These are phyloP conservation scores for Sistotremastrum niveocremeum DNA, from an alignment of 768 basidiomycete species.

Conservation along the genomic window DNA sequence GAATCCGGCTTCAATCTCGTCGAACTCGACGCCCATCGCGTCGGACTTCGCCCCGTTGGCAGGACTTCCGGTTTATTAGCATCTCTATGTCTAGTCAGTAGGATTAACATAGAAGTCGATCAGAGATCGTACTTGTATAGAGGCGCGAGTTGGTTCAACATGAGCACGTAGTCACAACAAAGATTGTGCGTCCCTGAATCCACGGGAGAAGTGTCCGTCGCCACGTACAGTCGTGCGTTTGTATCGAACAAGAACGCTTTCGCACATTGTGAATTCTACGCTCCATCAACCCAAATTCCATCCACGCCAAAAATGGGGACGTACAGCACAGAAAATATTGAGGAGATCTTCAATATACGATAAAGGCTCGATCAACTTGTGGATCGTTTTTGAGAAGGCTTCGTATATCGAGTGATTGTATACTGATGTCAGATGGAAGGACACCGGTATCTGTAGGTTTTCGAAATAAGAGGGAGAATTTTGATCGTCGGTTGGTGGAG, in stretches of 20 bases:
- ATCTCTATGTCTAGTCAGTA: conserved; percentile 1
- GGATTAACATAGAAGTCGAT: not conserved
- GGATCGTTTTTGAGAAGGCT: conserved; percentile 81
- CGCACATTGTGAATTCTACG: conserved; percentile 71
- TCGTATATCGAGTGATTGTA: conserved; percentile 88
- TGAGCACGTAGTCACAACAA: conserved; percentile 83
- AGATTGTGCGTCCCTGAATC: conserved; percentile 80
- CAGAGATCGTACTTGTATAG: conserved; percentile 55
- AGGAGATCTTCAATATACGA: conserved; percentile 80
- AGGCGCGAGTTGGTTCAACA: conserved; percentile 74
- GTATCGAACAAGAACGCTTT: conserved; percentile 93
- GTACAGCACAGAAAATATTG: conserved; percentile 70
- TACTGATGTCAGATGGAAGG: conserved; percentile 85
- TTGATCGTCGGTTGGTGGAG: not conserved
- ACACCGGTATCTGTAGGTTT: conserved; percentile 64
- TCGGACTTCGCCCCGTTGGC: conserved; percentile 9
- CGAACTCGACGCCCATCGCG: conserved; percentile 9
- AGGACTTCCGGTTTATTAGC: conserved; percentile 13
- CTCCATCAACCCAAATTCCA: not conserved
- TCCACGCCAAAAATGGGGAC: conserved; percentile 9
- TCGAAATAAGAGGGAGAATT: conserved; percentile 22
- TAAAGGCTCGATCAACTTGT: conserved; percentile 73
- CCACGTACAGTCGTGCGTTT: conserved; percentile 75
- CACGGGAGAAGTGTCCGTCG: conserved; percentile 85
- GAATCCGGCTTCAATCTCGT: conserved; percentile 48